phyloP scores from a whole-genome alignment of 306 rosid species.

The Pterocarpus santalinus region DNA sequence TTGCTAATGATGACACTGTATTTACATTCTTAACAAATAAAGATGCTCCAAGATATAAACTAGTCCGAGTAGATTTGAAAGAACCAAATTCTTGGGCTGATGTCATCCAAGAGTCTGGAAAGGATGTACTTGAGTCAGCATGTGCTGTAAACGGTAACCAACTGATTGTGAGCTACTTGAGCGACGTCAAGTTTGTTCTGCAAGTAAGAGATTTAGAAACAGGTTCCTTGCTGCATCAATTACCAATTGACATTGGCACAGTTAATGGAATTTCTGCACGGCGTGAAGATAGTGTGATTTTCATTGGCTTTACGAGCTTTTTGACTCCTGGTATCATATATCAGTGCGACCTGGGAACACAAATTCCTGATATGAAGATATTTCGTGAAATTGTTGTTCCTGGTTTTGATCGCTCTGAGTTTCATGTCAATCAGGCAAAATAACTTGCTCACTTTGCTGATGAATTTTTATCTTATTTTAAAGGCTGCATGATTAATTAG shows the following conservation, averaged over 20 bases:
- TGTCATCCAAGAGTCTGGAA: constrained; percentile 77
- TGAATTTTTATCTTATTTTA: not conserved
- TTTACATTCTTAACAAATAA: constrained; percentile 88
- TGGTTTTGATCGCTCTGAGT: constrained; percentile 82
- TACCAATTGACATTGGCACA: constrained; percentile 92
- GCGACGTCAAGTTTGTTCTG: constrained; percentile 85
- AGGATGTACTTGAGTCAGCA: constrained; percentile 85
- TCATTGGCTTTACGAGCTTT: constrained; percentile 84
- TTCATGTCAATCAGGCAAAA: constrained; percentile 79
- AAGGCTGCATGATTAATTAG: not conserved
- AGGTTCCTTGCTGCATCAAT: constrained; percentile 78
- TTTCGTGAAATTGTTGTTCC: constrained; percentile 83
- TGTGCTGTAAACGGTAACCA: constrained; percentile 80
- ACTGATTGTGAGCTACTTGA: constrained; percentile 84
- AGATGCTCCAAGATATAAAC: constrained; percentile 92
- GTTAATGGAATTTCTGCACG: constrained; percentile 76
- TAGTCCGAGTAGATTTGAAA: constrained; percentile 82
- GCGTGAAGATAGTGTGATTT: constrained; percentile 72
- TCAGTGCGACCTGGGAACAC: constrained; percentile 74
- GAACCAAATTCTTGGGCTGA: constrained; percentile 82
- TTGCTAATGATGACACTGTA: constrained; percentile 83
- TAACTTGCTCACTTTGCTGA: not conserved
- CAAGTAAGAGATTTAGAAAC: constrained; percentile 88
- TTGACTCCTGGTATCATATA: constrained; percentile 88
- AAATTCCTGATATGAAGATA: constrained; percentile 72